Conservation (phyloP, 768 basidiomycete genomes). For the Leucosporidium scottii region DNA sequence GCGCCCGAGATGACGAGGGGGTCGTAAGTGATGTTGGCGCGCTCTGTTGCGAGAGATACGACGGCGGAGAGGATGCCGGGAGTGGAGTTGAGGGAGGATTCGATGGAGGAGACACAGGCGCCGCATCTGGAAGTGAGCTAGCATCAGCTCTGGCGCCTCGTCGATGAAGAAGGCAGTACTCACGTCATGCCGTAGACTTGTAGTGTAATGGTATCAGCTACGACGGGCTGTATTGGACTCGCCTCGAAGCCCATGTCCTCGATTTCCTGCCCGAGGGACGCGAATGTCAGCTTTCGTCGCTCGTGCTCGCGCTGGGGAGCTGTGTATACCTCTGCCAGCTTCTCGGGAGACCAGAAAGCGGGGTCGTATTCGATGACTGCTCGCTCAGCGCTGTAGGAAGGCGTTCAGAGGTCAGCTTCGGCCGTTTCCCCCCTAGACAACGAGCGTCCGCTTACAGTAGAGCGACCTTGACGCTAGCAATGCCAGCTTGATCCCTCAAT, state of each 20-base stretch:
- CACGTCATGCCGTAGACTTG: slow-evolving; percentile 82
- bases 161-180: background rate
- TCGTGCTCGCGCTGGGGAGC: slow-evolving; percentile 6
- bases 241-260: slow-evolving; percentile 90
- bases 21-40: slow-evolving; percentile 67
- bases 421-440: too few species aligned
- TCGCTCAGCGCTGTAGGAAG: slow-evolving; percentile 58
- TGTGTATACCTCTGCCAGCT: slow-evolving; percentile 63
- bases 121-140: slow-evolving; percentile 48
- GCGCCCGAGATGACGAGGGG: slow-evolving; percentile 58
- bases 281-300: slow-evolving; percentile 2
- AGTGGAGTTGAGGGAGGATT: slow-evolving; percentile 57
- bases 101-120: slow-evolving; percentile 69
- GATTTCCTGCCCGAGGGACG: slow-evolving; percentile 58
- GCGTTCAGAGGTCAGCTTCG: too few species aligned
- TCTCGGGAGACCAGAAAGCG: slow-evolving; percentile 66
- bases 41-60: slow-evolving; percentile 66
- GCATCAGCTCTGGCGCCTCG: background rate
- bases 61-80: slow-evolving; percentile 68
- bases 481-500: slow-evolving; percentile 76
- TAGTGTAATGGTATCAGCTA: slow-evolving; percentile 60
- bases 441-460: slow-evolving; percentile 49
- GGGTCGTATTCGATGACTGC: slow-evolving; percentile 87
- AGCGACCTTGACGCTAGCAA: slow-evolving; percentile 84
- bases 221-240: slow-evolving; percentile 58